Evolutionary conservation across 495 filamentous ascomycete species (phyloP).

Genomic region (Penicillium tannophilum): DNA sequence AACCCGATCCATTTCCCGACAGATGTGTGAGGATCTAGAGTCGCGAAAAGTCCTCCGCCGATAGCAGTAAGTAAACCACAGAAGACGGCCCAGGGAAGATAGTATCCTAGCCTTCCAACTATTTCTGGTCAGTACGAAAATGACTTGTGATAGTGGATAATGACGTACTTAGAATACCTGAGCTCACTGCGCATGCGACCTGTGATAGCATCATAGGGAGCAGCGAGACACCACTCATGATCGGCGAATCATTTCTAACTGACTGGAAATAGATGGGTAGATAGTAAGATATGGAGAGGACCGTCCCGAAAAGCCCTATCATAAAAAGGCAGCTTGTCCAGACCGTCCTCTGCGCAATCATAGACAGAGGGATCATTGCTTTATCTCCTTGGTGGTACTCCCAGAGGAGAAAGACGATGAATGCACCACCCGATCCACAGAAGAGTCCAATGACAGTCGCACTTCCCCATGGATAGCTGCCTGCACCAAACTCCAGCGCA

Average conservation of each 20-base stretch:
- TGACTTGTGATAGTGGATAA: not conserved
- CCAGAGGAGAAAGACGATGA: conserved; percentile 48
- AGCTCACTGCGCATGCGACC: conserved; percentile 46
- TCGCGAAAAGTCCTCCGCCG: conserved; percentile 53
- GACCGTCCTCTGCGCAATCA: conserved; percentile 34
- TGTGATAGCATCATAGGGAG: conserved; percentile 53
- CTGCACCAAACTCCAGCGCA: conserved; percentile 50
- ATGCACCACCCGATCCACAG: conserved; percentile 47
- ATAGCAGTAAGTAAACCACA: conserved; percentile 34
- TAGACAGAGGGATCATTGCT: conserved; percentile 52
- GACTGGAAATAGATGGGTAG: conserved; percentile 48
- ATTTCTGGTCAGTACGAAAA: not conserved
- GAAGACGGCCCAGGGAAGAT: conserved; percentile 46
- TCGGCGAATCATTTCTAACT: conserved; percentile 28
- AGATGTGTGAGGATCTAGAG: conserved; percentile 43
- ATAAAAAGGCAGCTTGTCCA: conserved; percentile 34
- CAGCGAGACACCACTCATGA: conserved; percentile 41
- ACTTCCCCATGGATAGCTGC: conserved; percentile 46
- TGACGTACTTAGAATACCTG: conserved; percentile 43
- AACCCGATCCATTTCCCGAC: conserved; percentile 57
- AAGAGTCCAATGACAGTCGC: conserved; percentile 52
- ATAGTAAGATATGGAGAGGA: conserved; percentile 33
- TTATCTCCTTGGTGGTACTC: conserved; percentile 48
- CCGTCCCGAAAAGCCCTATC: conserved; percentile 20
- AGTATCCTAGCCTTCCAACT: conserved; percentile 51